Base-by-base conservation (phyloP, 345 rosid genomes). In the Isatis tinctoria region DNA sequence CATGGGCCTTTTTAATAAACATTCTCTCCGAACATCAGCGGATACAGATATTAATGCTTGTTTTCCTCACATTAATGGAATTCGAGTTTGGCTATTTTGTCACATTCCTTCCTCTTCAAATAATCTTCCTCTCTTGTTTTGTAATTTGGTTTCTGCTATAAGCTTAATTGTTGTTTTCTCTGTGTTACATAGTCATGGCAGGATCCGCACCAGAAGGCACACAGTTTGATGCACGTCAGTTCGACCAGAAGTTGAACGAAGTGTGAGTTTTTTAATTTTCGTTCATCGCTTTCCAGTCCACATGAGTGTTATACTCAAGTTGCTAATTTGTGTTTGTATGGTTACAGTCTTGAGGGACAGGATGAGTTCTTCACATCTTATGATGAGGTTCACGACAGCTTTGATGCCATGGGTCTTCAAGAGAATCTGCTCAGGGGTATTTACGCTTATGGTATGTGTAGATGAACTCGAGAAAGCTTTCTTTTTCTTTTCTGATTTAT, bases 381-480 rank as follows among this genome's bases (percentile, higher is more conserved):
- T 57, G 97, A 88, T 47, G 97, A 88, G 39, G 90, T 85, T 53
- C 83, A 82, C 72, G 94, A 90, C 1, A 87, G 77, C 59, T 90
- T 90, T 67, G 97, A 90, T 53, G 67, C 84, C 5, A 90, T 90
- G 97, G 94, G 89, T 58, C 78, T 90, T 65, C 89, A 81, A 73
- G 95, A 90, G 88, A 90, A 90, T 56, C 94, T 90, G 66, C 82
- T 90, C 76, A 87, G 92, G 67, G 97, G 95, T 73, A 90, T 90
- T 7, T 88, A 88, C 65, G 97, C 97, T 7, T 87, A 88, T 68
- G 97, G 97, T 84, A 84, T 2, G 71, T 58, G 32, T 16, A 30
- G 3, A 8, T 10, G 8, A 4, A 11, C 43, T 26, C 6, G 3
- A 32, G 4, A 13, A 40, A 63, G 54, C 20, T 28, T 3, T 52